Conservation (phyloP, 768 basidiomycete genomes). For the Boletus sp. region DNA sequence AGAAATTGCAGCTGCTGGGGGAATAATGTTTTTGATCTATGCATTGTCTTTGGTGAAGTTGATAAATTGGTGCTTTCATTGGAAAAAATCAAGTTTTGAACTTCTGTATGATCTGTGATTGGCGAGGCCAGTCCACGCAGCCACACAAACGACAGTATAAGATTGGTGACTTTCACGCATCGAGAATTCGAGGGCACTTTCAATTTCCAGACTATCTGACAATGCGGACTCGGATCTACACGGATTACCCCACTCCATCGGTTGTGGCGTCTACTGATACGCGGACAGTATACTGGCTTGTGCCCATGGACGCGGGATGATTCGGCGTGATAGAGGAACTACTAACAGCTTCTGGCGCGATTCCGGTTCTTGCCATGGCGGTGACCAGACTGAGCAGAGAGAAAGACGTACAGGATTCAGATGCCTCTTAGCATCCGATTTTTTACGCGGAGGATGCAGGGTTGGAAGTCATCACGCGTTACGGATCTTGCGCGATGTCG, state of each 20-base stretch:
- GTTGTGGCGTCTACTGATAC: neutral
- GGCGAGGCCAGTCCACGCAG: too few relatives aligned
- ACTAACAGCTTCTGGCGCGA: neutral
- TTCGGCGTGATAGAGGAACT: neutral
- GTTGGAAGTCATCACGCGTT: neutral
- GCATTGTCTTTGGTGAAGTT: too few relatives aligned
- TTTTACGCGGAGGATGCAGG: slow-evolving; percentile 4
- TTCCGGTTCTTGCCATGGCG: slow-evolving; percentile 17
- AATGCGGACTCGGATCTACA: neutral
- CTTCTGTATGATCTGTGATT: too few relatives aligned
- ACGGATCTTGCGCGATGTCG: slow-evolving; percentile 13
- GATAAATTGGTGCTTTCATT: too few relatives aligned
- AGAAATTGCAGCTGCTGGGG: too few relatives aligned
- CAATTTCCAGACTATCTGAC: neutral
- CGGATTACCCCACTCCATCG: neutral
- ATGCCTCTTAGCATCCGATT: neutral
- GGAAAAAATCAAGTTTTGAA: too few relatives aligned
- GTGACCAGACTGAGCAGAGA: too few relatives aligned
- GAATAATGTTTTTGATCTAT: too few relatives aligned
- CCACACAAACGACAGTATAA: too few relatives aligned
- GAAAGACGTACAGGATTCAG: slow-evolving; percentile 3
- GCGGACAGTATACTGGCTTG: neutral
- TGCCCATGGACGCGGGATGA: neutral
- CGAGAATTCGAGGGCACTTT: neutral
- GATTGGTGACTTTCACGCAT: neutral